phyloP scores from a whole-genome alignment of 2,329 filamentous ascomycete species.

The Diaporthe sp. region DNA sequence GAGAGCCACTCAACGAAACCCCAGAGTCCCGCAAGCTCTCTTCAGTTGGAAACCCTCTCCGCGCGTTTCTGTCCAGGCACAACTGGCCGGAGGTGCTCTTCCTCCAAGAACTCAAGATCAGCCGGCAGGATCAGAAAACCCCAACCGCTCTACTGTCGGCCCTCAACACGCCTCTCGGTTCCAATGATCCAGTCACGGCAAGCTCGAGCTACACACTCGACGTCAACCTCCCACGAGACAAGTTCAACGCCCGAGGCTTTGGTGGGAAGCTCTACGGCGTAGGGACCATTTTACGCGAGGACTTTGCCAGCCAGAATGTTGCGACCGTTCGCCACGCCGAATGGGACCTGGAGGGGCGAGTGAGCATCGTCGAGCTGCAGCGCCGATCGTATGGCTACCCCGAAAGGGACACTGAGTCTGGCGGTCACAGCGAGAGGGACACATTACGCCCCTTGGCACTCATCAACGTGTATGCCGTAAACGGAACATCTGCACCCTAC shows the following conservation, averaged over 20 bases:
- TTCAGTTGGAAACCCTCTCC: constrained; percentile 28
- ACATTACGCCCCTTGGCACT: constrained; percentile 51
- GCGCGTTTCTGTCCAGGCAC: constrained; percentile 44
- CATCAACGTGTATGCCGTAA: constrained; percentile 66
- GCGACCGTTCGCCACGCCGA: constrained; percentile 53
- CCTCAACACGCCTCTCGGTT: constrained; percentile 41
- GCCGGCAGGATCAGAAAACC: constrained; percentile 34
- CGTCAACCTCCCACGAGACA: constrained; percentile 62
- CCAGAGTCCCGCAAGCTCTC: neutral
- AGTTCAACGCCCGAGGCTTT: constrained; percentile 62
- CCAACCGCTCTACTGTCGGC: constrained; percentile 37
- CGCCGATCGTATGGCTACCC: neutral
- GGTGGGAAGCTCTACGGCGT: constrained; percentile 66
- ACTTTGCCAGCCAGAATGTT: constrained; percentile 51
- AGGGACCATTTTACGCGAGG: constrained; percentile 59
- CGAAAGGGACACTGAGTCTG: neutral
- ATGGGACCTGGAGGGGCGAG: constrained; percentile 66
- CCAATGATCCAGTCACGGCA: constrained; percentile 3
- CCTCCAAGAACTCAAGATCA: constrained; percentile 46
- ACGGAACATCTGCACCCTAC: constrained; percentile 62
- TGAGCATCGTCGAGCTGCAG: constrained; percentile 58
- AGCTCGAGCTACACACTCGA: constrained; percentile 46
- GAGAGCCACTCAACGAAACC: neutral
- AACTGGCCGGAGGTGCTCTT: constrained; percentile 45
- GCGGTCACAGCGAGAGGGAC: constrained; percentile 26